These are phyloP conservation scores for Talaromyces ruber DNA, from an alignment of 495 filamentous ascomycete species.

Conservation along the genomic window DNA sequence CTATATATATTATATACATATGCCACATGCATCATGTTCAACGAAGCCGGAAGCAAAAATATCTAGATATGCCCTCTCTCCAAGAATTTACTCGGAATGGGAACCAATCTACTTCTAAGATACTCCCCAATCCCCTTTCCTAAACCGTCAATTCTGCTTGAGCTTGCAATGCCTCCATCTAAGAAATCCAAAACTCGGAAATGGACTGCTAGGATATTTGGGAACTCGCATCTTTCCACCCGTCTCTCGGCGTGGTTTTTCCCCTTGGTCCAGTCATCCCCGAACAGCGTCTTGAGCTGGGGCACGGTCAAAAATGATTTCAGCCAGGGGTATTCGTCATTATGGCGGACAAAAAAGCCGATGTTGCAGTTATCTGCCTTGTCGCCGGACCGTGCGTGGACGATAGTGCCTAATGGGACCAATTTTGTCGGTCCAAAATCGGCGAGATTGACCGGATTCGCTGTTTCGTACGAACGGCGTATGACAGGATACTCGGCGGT, in stretches of 20 bases:
- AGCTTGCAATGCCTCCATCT: slow-evolving; percentile 18
- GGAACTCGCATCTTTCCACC: slow-evolving; percentile 15
- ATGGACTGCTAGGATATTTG: slow-evolving; percentile 16
- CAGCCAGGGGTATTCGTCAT: slow-evolving; percentile 18
- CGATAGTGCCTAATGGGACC: slow-evolving; percentile 14
- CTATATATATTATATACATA: too few species aligned
- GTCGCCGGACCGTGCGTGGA: slow-evolving; percentile 21
- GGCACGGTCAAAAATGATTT: slow-evolving; percentile 14
- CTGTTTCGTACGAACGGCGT: slow-evolving; percentile 8
- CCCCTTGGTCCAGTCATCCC: slow-evolving; percentile 15
- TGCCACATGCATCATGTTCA: too few species aligned
- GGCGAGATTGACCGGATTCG: not conserved
- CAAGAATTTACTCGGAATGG: slow-evolving; percentile 13
- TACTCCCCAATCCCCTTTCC: slow-evolving; percentile 23
- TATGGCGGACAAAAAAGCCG: slow-evolving; percentile 17
- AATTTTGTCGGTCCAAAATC: slow-evolving; percentile 9
- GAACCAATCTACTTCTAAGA: slow-evolving; percentile 14
- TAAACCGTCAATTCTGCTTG: slow-evolving; percentile 16
- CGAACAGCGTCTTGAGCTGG: slow-evolving; percentile 15
- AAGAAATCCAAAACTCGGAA: slow-evolving; percentile 17
- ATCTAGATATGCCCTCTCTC: not conserved
- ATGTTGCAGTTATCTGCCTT: slow-evolving; percentile 20
- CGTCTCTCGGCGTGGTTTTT: slow-evolving; percentile 1
- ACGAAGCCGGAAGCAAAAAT: not conserved
- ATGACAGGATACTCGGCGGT: not conserved